Conservation (phyloP, 768 basidiomycete genomes). For the Sarcomyxa edulis region DNA sequence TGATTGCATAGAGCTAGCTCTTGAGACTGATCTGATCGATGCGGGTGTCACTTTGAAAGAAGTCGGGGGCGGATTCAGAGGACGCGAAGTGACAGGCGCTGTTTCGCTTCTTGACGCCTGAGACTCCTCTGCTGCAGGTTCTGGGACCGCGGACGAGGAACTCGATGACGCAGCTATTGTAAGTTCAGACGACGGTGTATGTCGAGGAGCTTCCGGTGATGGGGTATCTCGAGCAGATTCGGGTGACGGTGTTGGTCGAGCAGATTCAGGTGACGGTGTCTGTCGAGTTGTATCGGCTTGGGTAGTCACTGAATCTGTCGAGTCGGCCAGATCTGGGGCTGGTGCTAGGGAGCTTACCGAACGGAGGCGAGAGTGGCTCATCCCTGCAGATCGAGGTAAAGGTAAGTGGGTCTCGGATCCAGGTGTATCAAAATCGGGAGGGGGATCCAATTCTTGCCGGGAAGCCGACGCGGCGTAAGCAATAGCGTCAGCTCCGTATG, state of each 20-base stretch:
- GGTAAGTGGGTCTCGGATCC: too few species aligned
- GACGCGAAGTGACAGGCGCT: too few species aligned
- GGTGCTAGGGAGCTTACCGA: background rate
- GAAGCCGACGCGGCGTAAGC: conserved; percentile 53
- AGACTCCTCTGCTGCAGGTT: too few species aligned
- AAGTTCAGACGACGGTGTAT: background rate
- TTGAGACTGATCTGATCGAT: conserved; percentile 4
- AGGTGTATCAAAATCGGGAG: conserved; percentile 47
- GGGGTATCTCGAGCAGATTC: conserved; percentile 2
- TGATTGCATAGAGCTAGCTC: conserved; percentile 9
- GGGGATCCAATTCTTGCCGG: conserved; percentile 33
- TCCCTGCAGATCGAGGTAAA: too few species aligned
- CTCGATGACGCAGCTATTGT: background rate
- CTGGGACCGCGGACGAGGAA: background rate
- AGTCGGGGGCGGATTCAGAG: background rate
- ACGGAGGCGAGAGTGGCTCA: too few species aligned
- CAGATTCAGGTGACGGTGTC: background rate
- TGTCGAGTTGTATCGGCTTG: background rate
- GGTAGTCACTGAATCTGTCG: background rate
- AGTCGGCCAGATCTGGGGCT: background rate
- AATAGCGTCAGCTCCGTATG: conserved; percentile 71
- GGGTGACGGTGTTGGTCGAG: conserved; percentile 3
- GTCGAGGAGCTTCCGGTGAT: background rate
- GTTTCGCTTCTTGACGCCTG: too few species aligned
- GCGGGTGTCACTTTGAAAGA: conserved; percentile 1